A percentile compares a stretch with the other conserved stretches of the same genome.
Conservation (phyloP, 331 rosid species). For the Quercus tomentella region DNA sequence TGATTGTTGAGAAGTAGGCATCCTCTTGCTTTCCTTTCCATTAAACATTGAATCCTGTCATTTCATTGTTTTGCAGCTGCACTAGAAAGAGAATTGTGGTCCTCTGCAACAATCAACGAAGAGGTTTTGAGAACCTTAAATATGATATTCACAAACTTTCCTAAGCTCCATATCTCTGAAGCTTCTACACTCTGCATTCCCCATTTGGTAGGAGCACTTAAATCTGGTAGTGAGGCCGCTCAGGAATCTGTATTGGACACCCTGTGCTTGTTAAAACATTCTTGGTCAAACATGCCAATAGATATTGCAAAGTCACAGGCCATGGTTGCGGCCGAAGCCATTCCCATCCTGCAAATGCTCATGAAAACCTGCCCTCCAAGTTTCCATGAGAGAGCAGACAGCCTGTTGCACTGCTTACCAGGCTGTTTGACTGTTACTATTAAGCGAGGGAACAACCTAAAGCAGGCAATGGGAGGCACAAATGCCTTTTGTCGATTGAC, state of each 20-base stretch:
- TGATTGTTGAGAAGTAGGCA: background rate
- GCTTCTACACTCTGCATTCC: conserved; percentile 97
- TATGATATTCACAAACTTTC: conserved; percentile 85
- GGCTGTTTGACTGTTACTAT: conserved; percentile 95
- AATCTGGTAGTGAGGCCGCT: conserved; percentile 83
- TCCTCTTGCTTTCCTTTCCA: background rate
- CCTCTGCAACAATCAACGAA: conserved; percentile 87
- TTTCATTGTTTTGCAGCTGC: conserved; percentile 68
- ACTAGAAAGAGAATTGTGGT: conserved; percentile 91
- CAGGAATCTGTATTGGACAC: conserved; percentile 88
- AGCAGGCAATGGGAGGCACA: conserved; percentile 93
- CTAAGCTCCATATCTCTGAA: conserved; percentile 88
- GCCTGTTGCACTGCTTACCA: conserved; percentile 93
- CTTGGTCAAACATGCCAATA: conserved; percentile 94
- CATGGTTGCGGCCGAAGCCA: conserved; percentile 90
- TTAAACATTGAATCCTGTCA: conserved; percentile 7
- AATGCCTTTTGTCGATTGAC: conserved; percentile 91
- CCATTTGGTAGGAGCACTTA: conserved; percentile 87
- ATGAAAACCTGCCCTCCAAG: conserved; percentile 98
- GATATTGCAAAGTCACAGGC: conserved; percentile 86
- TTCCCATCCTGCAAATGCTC: conserved; percentile 95
- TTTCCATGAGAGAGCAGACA: conserved; percentile 95
- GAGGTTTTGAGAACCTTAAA: conserved; percentile 86
- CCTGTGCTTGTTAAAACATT: conserved; percentile 72
- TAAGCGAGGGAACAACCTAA: conserved; percentile 91